Base-by-base conservation (phyloP, 768 basidiomycete genomes). In the Rhizopogon vinicolor region DNA sequence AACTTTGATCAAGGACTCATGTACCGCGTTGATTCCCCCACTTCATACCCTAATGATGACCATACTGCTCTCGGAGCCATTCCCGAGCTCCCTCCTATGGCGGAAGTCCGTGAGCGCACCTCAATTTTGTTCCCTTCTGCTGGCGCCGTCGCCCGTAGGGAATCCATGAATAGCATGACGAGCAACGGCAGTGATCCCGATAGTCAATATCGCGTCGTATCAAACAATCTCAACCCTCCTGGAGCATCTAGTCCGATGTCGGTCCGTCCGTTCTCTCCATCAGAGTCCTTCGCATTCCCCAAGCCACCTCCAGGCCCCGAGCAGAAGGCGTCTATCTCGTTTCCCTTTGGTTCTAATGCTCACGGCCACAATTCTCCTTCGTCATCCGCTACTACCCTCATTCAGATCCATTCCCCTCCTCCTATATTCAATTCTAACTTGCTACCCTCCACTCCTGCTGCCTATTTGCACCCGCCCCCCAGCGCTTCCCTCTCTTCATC, bases 231-330 rank as follows among this genome's bases (percentile, higher is more conserved):
- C 55, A 53, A 52, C 52, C 65, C 63, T 35, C 62, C 64, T n/a
- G 72, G 71, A 50, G 46, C 56, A n/a, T 56, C 64, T 4, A 78
- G 82, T 0, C 81, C 83, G 22, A 82, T 86, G 75, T 82, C 77
- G 40, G 83, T 84, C 18, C 81, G 82, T 41, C 84, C 84, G 2
- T 87, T 85, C 72, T 81, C 84, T 0, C 82, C 84, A 10, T 79
- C 80, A 16, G 86, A 89, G 64, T 79, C 81, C 5, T 88, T 85
- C 68, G 68, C 82, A 8, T 88, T 89, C 74, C 87, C 86, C 3
- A 80, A 79, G 53, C 86, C 87, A 2, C 85, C 84, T 4, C 62
- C n/a, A 13, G 33, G 46, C 19, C 58, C 51, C 1, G 53, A 39
- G 1, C 7, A 44, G 13, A 8, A 16, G n/a, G 5, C 22, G 13